These are phyloP conservation scores for Cardamine resedifolia DNA, from an alignment of 345 rosid species.

Conservation along the genomic window DNA sequence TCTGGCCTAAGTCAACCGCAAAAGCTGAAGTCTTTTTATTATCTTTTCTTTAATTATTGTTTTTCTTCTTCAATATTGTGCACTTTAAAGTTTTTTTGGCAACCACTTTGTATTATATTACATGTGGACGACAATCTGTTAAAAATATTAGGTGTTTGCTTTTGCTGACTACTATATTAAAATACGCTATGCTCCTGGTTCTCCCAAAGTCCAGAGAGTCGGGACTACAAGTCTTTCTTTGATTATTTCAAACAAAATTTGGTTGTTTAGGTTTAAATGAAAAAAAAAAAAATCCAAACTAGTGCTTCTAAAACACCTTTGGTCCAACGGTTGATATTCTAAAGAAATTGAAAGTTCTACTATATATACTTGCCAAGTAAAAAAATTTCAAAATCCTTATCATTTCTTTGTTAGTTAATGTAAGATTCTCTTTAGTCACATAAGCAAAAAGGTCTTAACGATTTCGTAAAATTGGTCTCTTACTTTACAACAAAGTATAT, in stretches of 20 bases:
- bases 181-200: not conserved
- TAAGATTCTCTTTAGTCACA: conserved; percentile 1
- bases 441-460: not conserved
- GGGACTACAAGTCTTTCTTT: not conserved
- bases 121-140: conserved; percentile 15
- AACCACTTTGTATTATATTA: conserved; percentile 10
- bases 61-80: not conserved
- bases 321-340: not conserved
- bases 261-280: not conserved
- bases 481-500: conserved; percentile 12
- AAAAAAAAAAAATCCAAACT: not conserved
- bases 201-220: not conserved
- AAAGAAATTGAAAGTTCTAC: not conserved
- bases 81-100: not conserved
- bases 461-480: conserved; percentile 2
- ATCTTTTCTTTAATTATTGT: conserved; percentile 10
- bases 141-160: not conserved
- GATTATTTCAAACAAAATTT: too few relatives aligned
- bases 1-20: conserved; percentile 39
- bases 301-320: not conserved
- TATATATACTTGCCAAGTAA: not conserved
- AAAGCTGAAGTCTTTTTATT: conserved; percentile 30
- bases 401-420: not conserved
- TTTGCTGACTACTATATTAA: not conserved
- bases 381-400: not conserved